Percentiles rank a stretch among this genome's conserved stretches.
These are phyloP conservation scores for Podaxis sp. DNA, from an alignment of 768 basidiomycete species.

Conservation along the genomic window DNA sequence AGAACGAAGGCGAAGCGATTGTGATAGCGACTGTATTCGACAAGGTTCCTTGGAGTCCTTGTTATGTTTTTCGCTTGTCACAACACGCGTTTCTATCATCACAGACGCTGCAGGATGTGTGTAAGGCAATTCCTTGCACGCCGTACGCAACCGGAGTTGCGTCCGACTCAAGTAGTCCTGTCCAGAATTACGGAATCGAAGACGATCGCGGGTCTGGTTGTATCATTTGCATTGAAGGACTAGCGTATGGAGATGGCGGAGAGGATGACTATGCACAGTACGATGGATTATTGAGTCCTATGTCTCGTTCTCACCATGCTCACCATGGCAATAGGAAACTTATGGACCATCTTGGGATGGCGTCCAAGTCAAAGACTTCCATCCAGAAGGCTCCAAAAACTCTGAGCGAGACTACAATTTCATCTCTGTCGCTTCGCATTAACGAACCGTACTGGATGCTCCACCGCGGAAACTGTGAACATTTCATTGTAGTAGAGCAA, in stretches of 20 bases:
- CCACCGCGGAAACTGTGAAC: conserved; percentile 81
- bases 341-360: conserved; percentile 35
- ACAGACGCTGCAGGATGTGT: conserved; percentile 68
- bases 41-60: conserved; percentile 60
- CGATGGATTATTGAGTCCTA: conserved; percentile 9
- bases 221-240: conserved; percentile 62
- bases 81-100: conserved; percentile 71
- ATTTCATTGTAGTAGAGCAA: conserved; percentile 71
- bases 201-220: conserved; percentile 29
- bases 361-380: conserved; percentile 27
- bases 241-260: conserved; percentile 56
- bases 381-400: conserved; percentile 37
- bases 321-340: conserved; percentile 41
- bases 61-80: conserved; percentile 59
- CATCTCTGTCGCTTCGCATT: conserved; percentile 57
- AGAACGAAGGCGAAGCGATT: conserved; percentile 40
- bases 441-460: conserved; percentile 82
- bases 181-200: conserved; percentile 16
- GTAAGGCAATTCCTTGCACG: conserved; percentile 55
- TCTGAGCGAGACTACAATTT: conserved; percentile 49
- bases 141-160: conserved; percentile 17
- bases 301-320: neutral
- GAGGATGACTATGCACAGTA: conserved; percentile 60
- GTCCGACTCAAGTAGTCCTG: conserved; percentile 36
- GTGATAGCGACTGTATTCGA: conserved; percentile 62